These are phyloP conservation scores for Tuber brumale DNA, from an alignment of 495 filamentous ascomycete species.

Conservation along the genomic window DNA sequence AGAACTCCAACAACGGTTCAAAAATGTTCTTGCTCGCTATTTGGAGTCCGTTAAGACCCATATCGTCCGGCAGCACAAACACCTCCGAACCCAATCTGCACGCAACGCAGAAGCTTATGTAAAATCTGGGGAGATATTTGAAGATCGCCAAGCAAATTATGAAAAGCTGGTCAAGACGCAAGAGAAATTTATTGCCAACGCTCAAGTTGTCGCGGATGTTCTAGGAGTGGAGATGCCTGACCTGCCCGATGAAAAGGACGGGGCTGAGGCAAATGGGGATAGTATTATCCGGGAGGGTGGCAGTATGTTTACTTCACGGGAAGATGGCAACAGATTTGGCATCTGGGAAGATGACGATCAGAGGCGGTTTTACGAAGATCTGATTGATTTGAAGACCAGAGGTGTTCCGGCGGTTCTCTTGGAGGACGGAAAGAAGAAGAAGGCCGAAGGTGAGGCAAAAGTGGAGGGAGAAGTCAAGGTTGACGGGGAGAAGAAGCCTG, in stretches of 20 bases:
- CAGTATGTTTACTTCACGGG: slow-evolving; percentile 89
- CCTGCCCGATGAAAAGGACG: slow-evolving; percentile 70
- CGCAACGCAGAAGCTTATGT: slow-evolving; percentile 98
- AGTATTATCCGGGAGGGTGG: slow-evolving; percentile 49
- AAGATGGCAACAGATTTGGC: slow-evolving; percentile 81
- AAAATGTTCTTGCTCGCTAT: slow-evolving; percentile 79
- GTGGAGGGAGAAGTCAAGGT: slow-evolving; percentile 40
- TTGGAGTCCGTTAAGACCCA: slow-evolving; percentile 90
- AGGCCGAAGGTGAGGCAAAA: slow-evolving; percentile 50
- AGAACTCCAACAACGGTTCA: slow-evolving; percentile 79
- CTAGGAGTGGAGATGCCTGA: slow-evolving; percentile 94
- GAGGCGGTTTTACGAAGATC: slow-evolving; percentile 92
- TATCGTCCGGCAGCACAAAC: slow-evolving; percentile 81
- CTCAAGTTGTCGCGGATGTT: slow-evolving; percentile 80
- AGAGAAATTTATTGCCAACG: slow-evolving; percentile 83
- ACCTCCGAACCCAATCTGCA: slow-evolving; percentile 70
- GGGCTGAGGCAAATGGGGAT: slow-evolving; percentile 53
- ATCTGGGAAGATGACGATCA: slow-evolving; percentile 99
- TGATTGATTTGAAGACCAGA: slow-evolving; percentile 90
- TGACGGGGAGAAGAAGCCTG: slow-evolving; percentile 57
- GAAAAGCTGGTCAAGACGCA: slow-evolving; percentile 87
- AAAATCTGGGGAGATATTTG: slow-evolving; percentile 96
- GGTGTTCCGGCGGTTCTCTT: slow-evolving; percentile 79
- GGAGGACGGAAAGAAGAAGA: slow-evolving; percentile 95
- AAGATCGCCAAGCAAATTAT: slow-evolving; percentile 91